Conservation (phyloP, 768 basidiomycete genomes). For the Mycena latifolia region DNA sequence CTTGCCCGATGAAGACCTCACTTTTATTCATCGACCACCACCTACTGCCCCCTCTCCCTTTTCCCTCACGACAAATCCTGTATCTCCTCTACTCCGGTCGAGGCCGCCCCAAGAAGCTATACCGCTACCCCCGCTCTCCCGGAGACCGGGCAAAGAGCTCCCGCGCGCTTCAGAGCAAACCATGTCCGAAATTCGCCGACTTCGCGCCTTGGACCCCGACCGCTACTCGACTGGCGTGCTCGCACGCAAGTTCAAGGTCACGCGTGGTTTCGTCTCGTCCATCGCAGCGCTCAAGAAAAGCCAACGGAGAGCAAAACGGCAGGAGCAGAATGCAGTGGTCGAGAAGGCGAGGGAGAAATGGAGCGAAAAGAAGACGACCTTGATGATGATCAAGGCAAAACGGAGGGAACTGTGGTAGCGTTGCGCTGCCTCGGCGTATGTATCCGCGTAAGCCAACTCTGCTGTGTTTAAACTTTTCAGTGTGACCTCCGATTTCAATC, state of each 20-base stretch:
- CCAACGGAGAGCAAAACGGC: constrained; percentile 57
- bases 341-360: constrained; percentile 65
- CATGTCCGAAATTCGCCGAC: constrained; percentile 66
- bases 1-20: constrained; percentile 67
- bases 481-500: too few relatives aligned
- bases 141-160: constrained; percentile 43
- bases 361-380: constrained; percentile 77
- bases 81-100: constrained; percentile 76
- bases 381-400: constrained; percentile 74
- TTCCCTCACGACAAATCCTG: constrained; percentile 76
- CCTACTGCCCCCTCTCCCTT: constrained; percentile 80
- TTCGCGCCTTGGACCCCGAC: constrained; percentile 69
- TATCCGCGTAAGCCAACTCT: too few relatives aligned
- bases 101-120: constrained; percentile 41
- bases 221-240: constrained; percentile 73
- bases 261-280: constrained; percentile 72
- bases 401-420: constrained; percentile 81
- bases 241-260: constrained; percentile 84
- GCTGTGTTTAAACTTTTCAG: too few relatives aligned
- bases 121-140: constrained; percentile 62
- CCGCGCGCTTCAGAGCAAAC: constrained; percentile 64
- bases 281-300: constrained; percentile 72
- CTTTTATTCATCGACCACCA: constrained; percentile 89
- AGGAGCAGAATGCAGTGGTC: constrained; percentile 60
- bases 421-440: not conserved